A percentile compares a stretch with the other conserved stretches of the same genome.
These are phyloP conservation scores for Coffea humblotiana DNA, from an alignment of 305 asterid genomes.

Conservation along the genomic window DNA sequence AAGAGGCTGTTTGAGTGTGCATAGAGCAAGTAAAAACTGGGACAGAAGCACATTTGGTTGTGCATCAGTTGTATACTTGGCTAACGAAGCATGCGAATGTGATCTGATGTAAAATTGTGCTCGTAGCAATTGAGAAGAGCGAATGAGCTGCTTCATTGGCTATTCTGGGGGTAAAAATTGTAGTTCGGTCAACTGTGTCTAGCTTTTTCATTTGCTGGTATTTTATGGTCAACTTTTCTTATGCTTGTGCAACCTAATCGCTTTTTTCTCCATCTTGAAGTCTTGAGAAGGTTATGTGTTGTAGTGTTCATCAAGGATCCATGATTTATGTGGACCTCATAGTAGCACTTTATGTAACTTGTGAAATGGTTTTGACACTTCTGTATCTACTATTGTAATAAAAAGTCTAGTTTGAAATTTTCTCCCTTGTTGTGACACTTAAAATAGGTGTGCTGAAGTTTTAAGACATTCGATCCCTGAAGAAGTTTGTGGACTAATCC, in stretches of 20 bases:
- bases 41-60: not conserved
- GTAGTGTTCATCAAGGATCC: too few species aligned
- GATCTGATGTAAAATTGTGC: not conserved
- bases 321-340: not conserved
- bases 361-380: not conserved
- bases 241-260: too few species aligned
- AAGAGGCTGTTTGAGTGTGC: not conserved
- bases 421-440: not conserved
- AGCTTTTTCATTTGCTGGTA: too few species aligned
- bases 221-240: too few species aligned
- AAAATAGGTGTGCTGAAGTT: not conserved
- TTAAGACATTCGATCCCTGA: not conserved
- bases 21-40: too few species aligned
- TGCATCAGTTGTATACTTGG: not conserved
- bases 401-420: not conserved
- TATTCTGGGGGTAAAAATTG: not conserved
- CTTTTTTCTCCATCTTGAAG: too few species aligned
- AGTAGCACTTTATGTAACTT: not conserved
- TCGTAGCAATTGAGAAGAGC: not conserved
- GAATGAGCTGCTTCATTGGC: not conserved
- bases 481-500: not conserved
- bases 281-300: too few species aligned
- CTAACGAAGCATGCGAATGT: not conserved
- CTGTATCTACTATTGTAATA: not conserved
- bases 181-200: too few species aligned